Conservation (phyloP, 2,329 filamentous ascomycete species). For the Diplodia seriata region DNA sequence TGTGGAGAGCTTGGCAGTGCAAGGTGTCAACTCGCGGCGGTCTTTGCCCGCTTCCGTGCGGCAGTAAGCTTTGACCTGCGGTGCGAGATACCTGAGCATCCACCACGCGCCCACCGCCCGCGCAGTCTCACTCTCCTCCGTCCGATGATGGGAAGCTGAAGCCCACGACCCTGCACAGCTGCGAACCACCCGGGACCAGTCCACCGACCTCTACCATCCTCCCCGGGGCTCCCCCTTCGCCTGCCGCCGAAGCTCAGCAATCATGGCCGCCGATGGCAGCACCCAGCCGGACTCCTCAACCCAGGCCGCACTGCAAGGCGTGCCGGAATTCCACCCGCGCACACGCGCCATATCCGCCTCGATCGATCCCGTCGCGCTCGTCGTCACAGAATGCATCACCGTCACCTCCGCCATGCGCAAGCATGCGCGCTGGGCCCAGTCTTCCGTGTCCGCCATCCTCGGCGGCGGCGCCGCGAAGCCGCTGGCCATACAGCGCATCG, state of each 20-base stretch:
- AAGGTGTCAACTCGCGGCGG: constrained; percentile 23
- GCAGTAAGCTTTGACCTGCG: constrained; percentile 19
- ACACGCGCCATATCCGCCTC: constrained; percentile 69
- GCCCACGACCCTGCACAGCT: constrained; percentile 9
- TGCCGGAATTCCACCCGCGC: constrained; percentile 26
- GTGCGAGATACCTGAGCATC: constrained; percentile 21
- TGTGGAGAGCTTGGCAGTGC: constrained; percentile 14
- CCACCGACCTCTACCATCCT: not conserved
- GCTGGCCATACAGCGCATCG: constrained; percentile 45
- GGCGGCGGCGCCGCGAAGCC: constrained; percentile 69
- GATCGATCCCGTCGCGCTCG: constrained; percentile 87
- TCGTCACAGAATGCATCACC: constrained; percentile 98
- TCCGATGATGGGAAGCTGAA: constrained; percentile 31
- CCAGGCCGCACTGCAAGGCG: constrained; percentile 22
- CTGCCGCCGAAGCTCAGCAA: constrained; percentile 21
- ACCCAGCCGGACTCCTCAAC: constrained; percentile 29
- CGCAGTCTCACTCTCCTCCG: constrained; percentile 19
- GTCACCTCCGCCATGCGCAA: constrained; percentile 99
- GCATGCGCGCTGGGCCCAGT: constrained; percentile 93
- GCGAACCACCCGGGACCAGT: constrained; percentile 24
- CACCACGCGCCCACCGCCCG: constrained; percentile 19
- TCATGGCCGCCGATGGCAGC: constrained; percentile 27
- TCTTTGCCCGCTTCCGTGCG: constrained; percentile 16
- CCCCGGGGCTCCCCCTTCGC: constrained; percentile 7
- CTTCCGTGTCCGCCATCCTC: constrained; percentile 92